Percentiles rank a stretch among this genome's conserved stretches.
These are phyloP conservation scores for Juncus inflexus DNA, from an alignment of 176 grass and related monocot genomes.

Conservation along the genomic window DNA sequence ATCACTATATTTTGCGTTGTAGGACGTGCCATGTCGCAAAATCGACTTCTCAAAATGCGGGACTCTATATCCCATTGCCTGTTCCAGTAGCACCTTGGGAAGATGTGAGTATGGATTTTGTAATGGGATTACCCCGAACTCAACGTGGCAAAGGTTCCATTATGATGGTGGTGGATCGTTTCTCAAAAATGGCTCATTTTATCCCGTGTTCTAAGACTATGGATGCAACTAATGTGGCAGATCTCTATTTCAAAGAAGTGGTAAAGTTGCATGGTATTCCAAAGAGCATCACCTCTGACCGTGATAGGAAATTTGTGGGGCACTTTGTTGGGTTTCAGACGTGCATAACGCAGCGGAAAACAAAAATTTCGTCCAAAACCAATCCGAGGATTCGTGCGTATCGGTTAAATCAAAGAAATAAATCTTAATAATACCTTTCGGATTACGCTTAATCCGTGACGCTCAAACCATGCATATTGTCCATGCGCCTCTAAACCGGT, in stretches of 20 bases:
- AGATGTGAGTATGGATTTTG: constrained; percentile 23
- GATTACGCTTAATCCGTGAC: no score
- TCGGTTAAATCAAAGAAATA: no score
- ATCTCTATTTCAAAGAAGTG: constrained; percentile 4
- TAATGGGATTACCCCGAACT: neutral
- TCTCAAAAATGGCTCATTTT: constrained; percentile 20
- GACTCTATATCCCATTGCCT: constrained; percentile 2
- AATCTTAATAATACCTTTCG: no score
- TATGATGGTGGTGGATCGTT: constrained; percentile 8
- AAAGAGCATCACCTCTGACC: neutral
- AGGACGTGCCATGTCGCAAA: neutral
- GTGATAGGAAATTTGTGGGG: constrained; percentile 4
- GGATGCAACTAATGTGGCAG: neutral
- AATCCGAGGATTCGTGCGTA: no score
- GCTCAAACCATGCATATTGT: no score
- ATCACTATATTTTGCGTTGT: neutral
- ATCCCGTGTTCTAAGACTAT: neutral
- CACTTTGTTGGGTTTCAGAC: neutral
- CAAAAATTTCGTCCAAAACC: no score
- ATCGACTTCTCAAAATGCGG: neutral
- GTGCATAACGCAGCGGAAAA: no score
- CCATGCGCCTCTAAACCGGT: no score
- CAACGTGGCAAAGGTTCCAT: constrained; percentile 1
- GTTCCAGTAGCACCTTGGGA: constrained; percentile 4
- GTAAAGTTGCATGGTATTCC: constrained; percentile 4